Evolutionary conservation across 371 early-diverging fungal species (phyloP).

Genomic region (Blastocladiella emersonii): DNA sequence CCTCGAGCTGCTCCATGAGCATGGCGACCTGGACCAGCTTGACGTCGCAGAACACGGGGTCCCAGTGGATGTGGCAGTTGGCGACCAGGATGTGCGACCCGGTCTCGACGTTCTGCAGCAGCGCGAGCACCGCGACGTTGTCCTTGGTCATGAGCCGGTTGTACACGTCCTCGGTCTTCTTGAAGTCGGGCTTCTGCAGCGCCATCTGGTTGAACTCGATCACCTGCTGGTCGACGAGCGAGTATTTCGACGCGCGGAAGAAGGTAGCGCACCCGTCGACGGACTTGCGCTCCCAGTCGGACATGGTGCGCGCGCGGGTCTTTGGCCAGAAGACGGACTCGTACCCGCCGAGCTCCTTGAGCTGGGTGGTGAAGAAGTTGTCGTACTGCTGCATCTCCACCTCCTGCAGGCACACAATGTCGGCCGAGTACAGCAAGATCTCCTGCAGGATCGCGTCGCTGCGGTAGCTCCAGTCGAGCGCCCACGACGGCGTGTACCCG

Average conservation of each 20-base stretch:
- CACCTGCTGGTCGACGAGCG: constrained; percentile 56
- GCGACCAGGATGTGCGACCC: constrained; percentile 60
- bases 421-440: constrained; percentile 71
- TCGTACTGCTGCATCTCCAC: constrained; percentile 76
- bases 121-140: constrained; percentile 80
- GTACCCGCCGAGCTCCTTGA: constrained; percentile 62
- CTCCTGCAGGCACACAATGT: constrained; percentile 95
- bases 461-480: constrained; percentile 86
- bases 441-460: constrained; percentile 82
- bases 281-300: constrained; percentile 64
- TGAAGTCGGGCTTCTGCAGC: constrained; percentile 71
- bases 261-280: constrained; percentile 99
- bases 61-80: constrained; percentile 92
- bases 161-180: constrained; percentile 81
- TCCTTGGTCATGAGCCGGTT: constrained; percentile 94
- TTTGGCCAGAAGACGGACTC: constrained; percentile 91
- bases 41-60: constrained; percentile 85
- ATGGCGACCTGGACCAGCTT: constrained; percentile 95
- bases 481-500: constrained; percentile 96
- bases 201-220: constrained; percentile 91
- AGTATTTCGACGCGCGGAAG: constrained; percentile 69
- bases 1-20: constrained; percentile 83
- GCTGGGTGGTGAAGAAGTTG: constrained; percentile 62
- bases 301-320: constrained; percentile 83
- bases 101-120: constrained; percentile 71